Base-by-base conservation (phyloP, 371 early-diverging fungal genomes). In the Capniomyces stellatus region DNA sequence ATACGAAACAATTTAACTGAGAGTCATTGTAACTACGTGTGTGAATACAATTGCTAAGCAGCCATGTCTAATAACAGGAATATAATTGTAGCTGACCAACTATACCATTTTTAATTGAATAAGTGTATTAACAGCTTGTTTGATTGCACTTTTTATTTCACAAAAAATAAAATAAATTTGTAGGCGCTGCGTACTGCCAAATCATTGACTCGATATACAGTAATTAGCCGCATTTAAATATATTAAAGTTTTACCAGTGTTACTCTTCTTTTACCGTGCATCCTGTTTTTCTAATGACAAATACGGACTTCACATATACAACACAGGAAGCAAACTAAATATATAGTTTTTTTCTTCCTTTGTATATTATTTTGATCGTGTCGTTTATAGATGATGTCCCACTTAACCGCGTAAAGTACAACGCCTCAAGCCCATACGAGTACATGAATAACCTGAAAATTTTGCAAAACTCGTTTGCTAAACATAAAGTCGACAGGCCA, bases 381-480 rank as follows among this genome's bases (percentile, higher is more conserved):
- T n/a, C n/a, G n/a, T n/a, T n/a, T 46, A 15, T 52, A 76, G 79
- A 73, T 35, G 77, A 83, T 64, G 79, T 92, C 12, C 83, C 79
- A 30, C 69, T 92, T 59, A 63, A 62, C 54, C 84, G 84, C 63
- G 89, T 92, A 64, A 91, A 91, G 65, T 92, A 89, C 64, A 77
- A 79, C 51, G 84, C 91, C 49, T 87, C 84, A 64, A 85, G 86
- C 59, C 90, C 89, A 58, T 92, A 89, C 69, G 90, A 92, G 64
- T 94, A 83, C 56, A 75, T 92, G 29, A 71, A 74, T 29, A 94
- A 94, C 72, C 91, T 76, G 71, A 92, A 94, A 70, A 74, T 92
- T 51, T 75, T 94, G 41, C 94, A 92, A 63, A 70, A 71, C 54
- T 65, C 73, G 28, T 87, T 94, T 57, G 76, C 81, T 58, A 80